Conservation (phyloP, 2,329 filamentous ascomycete genomes). For the Penicillium sp. region DNA sequence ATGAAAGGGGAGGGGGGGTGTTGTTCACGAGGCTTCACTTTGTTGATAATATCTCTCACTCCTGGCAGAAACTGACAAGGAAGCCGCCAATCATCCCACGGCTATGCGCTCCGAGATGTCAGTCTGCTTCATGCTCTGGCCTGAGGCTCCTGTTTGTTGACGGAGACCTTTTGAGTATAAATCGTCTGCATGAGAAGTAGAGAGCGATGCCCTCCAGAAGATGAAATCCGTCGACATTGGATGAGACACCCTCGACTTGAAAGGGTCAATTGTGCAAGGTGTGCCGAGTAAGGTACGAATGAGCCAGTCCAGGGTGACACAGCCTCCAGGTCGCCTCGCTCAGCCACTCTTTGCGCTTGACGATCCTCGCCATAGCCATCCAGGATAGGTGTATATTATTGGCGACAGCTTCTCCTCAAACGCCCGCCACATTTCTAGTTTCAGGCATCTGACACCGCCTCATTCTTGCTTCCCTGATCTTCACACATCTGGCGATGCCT, state of each 20-base stretch:
- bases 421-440: slow-evolving; percentile 21
- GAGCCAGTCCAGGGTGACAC: not conserved
- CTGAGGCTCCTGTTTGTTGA: too few relatives aligned
- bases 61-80: not conserved
- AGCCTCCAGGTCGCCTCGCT: not conserved
- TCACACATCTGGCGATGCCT: not conserved
- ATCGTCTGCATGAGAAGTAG: too few relatives aligned
- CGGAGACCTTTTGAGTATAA: too few relatives aligned
- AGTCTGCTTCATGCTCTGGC: not conserved
- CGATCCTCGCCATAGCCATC: not conserved
- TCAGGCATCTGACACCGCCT: slow-evolving; percentile 22
- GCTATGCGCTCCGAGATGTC: not conserved
- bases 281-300: not conserved
- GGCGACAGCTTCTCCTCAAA: slow-evolving; percentile 13
- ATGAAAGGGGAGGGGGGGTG: not conserved
- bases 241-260: too few relatives aligned
- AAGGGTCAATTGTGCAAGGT: not conserved
- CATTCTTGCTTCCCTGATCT: slow-evolving; percentile 11
- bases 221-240: too few relatives aligned
- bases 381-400: slow-evolving; percentile 3
- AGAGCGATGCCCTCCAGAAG: too few relatives aligned
- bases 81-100: not conserved
- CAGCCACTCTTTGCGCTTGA: not conserved
- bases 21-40: not conserved
- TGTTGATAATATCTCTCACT: not conserved